Base-by-base conservation (phyloP, 1,284 basidiomycete genomes). In the Ganoderma sinense region DNA sequence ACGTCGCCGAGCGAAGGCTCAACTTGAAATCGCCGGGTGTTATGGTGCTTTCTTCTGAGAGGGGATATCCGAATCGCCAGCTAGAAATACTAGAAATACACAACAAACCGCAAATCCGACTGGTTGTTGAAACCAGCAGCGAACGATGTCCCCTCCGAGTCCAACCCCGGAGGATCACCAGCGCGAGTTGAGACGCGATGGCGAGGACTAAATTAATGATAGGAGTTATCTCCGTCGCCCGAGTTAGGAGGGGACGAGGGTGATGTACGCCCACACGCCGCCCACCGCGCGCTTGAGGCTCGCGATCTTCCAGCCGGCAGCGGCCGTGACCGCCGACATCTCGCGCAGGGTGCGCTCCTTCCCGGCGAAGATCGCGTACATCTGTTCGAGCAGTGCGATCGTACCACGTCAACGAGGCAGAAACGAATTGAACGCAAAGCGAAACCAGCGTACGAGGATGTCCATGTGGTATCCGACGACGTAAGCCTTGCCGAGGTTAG, bases 311-410 rank as follows among this genome's bases (percentile, higher is more conserved):
- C 90, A 92, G 1, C 91, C 91, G 18, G 90, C 85, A 0, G 87
- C 87, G 36, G 82, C 79, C 5, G 85, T 80, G 55, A 91, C 79
- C 2, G 82, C 81, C 6, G 86, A 83, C 39, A 87, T 83, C 78
- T 92, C 90, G 62, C 86, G 84, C 16, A 90, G 79, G 0, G 91
- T 92, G 14, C 91, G 84, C 74, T 92, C 91, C 73, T 90, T 88
- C 16, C 86, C 84, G 70, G 90, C 90, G 75, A 91, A 88, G 63
- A 83, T 84, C 20, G 84, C 84, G 78, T 89, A 88, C 90, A 91
- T 91, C 90, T 91, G 20, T 29, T 39, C 36, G 36, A 11, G 11
- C 36, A 11, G 36, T n/a, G n/a, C 4, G 14, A 26, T 29, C 26
- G 53, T 6, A 6, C 7, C 16, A 20, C 14, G 26, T 26, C 45